Base-by-base conservation (phyloP, 1,284 basidiomycete genomes). In the Phellopilus nigrolimitatus region DNA sequence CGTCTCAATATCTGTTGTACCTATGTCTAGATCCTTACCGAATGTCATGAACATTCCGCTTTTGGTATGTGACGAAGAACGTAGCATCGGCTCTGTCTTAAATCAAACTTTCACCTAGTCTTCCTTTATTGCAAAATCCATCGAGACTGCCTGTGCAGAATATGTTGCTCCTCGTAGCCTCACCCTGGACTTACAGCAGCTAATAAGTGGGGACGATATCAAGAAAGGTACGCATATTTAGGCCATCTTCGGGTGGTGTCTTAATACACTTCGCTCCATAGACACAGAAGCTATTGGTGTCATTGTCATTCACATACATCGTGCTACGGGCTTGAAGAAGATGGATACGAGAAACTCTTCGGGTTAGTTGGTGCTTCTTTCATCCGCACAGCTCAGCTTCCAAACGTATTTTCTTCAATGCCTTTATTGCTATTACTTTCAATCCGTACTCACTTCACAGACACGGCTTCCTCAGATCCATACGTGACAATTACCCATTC, bases 21-120 rank as follows among this genome's bases (percentile, higher is more conserved):
- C 90, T 0, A 75, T 93, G 65, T 71, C 76, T 24, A 76, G 72
- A 55, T 68, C 74, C 5, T 74, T 91, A 13, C 78, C 90, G 25
- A 91, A 93, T 64, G 72, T 93, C 15, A 81, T 91, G 71, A 86
- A 93, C 64, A 66, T 93, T 3, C 90, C 90, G 0, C 71, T 88
- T 55, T 72, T 93, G n/a, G n/a, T n/a, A n/a, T n/a, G n/a, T n/a
- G n/a, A n/a, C n/a, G n/a, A n/a, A n/a, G n/a, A n/a, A n/a, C n/a
- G n/a, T n/a, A n/a, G n/a, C n/a, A n/a, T n/a, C n/a, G n/a, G n/a
- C n/a, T n/a, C n/a, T n/a, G n/a, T n/a, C n/a, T n/a, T n/a, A n/a
- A n/a, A n/a, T n/a, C n/a, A n/a, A n/a, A n/a, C n/a, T n/a, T n/a
- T n/a, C n/a, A n/a, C n/a, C n/a, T n/a, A n/a, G 56, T 84, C 81